Conservation (phyloP, 176 grass and related monocot species). For the Ensete glaucum region DNA sequence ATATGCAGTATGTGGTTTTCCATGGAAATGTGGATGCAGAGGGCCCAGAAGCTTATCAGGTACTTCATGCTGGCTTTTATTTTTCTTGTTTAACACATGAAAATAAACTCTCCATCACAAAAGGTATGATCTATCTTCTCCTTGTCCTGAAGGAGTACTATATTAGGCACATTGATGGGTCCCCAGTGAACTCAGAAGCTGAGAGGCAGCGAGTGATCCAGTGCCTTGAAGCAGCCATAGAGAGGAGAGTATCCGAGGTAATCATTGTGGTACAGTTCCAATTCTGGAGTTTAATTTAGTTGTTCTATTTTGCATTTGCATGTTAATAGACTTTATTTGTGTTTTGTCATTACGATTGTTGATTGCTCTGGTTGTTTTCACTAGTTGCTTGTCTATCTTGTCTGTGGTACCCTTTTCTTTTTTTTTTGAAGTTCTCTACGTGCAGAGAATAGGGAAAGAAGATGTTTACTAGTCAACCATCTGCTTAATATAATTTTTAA, state of each 20-base stretch:
- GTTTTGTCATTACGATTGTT: not conserved
- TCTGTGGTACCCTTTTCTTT: too few species aligned
- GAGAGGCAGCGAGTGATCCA: constrained; percentile 59
- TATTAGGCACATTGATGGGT: constrained; percentile 66
- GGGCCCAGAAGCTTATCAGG: constrained; percentile 59
- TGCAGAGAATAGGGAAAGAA: too few species aligned
- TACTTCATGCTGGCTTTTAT: constrained; percentile 15
- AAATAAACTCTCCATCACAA: not conserved
- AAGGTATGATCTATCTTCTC: not conserved
- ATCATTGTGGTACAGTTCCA: not conserved
- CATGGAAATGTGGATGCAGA: constrained; percentile 67
- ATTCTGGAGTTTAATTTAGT: constrained; percentile 1
- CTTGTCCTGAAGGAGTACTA: constrained; percentile 59
- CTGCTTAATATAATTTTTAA: too few species aligned
- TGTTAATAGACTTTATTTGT: not conserved
- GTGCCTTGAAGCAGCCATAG: constrained; percentile 73
- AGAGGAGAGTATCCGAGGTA: constrained; percentile 78
- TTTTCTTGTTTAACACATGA: not conserved
- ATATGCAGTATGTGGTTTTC: constrained; percentile 70
- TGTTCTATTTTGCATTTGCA: not conserved
- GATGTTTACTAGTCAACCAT: too few species aligned
- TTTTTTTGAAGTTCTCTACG: too few species aligned
- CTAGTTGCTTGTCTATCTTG: too few species aligned
- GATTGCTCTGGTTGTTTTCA: not conserved
- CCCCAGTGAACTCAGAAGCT: constrained; percentile 51